phyloP scores from a whole-genome alignment of 805 yeast species.

The Sugiyamaella americana region DNA sequence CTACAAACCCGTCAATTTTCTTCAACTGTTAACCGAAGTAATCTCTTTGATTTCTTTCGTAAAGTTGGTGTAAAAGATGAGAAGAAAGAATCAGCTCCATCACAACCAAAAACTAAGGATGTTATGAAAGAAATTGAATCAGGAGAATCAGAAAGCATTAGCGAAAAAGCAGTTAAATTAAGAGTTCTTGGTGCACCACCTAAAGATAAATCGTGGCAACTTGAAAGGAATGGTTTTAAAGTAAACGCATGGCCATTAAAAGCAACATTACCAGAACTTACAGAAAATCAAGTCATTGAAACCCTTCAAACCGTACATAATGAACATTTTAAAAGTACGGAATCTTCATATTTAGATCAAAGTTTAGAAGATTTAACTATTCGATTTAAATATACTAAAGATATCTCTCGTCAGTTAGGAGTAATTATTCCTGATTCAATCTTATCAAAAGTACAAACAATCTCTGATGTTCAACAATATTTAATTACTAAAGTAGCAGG shows the following conservation, averaged over 20 bases:
- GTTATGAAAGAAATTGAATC: conserved; percentile 18
- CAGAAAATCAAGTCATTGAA: conserved; percentile 10
- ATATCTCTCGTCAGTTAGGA: conserved; percentile 44
- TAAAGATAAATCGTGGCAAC: conserved; percentile 14
- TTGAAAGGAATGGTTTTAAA: conserved; percentile 13
- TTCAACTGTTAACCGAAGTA: neutral
- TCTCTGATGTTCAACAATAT: conserved; percentile 36
- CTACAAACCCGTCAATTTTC: conserved; percentile 2
- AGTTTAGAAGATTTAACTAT: conserved; percentile 39
- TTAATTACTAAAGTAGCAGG: conserved; percentile 36
- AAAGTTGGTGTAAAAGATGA: conserved; percentile 9
- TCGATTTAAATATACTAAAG: conserved; percentile 46
- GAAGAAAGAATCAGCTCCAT: conserved; percentile 4
- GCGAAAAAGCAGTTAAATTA: conserved; percentile 13
- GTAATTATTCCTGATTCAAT: conserved; percentile 48
- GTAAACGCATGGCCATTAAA: conserved; percentile 30
- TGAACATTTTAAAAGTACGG: neutral
- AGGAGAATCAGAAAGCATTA: conserved; percentile 3
- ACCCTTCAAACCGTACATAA: conserved; percentile 6
- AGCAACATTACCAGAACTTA: conserved; percentile 19
- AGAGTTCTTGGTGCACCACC: conserved; percentile 24
- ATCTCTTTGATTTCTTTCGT: conserved; percentile 19
- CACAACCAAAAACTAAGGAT: conserved; percentile 18
- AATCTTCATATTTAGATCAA: neutral
- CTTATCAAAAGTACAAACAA: conserved; percentile 38